Conservation (phyloP, 164 flowering plant species). For the Piper longum region DNA sequence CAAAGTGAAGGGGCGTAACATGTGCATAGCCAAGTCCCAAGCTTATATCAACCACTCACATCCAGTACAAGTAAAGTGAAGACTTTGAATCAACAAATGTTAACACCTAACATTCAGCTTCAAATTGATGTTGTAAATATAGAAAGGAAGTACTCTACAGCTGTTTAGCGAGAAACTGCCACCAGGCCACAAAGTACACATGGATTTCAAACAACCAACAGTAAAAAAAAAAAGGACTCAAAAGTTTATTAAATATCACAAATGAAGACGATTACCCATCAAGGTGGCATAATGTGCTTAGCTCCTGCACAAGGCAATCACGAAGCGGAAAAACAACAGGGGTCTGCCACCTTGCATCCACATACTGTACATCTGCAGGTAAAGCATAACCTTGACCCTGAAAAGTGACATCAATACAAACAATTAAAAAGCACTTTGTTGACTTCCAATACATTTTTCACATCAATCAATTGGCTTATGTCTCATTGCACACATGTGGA, state of each 20-base stretch:
- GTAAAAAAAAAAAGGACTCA: background rate
- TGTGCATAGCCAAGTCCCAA: no score
- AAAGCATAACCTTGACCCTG: conserved; percentile 98
- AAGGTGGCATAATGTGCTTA: conserved; percentile 54
- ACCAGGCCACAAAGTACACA: background rate
- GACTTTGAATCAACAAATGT: no score
- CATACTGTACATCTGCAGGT: conserved; percentile 89
- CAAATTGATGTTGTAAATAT: no score
- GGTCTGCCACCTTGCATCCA: conserved; percentile 86
- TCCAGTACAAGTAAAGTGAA: no score
- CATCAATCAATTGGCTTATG: no score
- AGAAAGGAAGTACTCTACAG: background rate
- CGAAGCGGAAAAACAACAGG: conserved; percentile 91
- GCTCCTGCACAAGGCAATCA: conserved; percentile 73
- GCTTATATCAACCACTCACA: no score
- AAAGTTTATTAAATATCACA: no score
- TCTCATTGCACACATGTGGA: background rate
- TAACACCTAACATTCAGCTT: no score
- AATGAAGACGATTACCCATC: conserved; percentile 35
- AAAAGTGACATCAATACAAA: background rate
- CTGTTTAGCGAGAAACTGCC: background rate
- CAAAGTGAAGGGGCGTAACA: no score
- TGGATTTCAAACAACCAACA: background rate
- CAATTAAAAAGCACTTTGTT: background rate
- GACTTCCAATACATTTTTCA: background rate